Evolutionary conservation across 768 basidiomycete genomes (phyloP).

Genomic region (Paxillus rubicundulus): DNA sequence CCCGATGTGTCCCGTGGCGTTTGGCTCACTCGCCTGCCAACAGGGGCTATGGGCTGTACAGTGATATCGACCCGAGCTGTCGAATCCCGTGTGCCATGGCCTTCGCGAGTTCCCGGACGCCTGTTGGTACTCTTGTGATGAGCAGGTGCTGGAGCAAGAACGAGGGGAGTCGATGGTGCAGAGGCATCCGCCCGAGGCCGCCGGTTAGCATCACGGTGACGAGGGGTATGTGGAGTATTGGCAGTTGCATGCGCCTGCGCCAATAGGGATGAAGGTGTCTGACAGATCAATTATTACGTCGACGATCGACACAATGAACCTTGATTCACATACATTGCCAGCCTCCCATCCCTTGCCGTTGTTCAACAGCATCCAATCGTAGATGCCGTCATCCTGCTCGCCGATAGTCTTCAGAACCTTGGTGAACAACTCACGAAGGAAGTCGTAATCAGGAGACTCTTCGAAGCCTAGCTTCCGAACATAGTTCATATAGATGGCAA

Average conservation of each 20-base stretch:
- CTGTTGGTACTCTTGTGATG: constrained; percentile 61
- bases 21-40: constrained; percentile 67
- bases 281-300: constrained; percentile 8
- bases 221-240: constrained; percentile 49
- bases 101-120: constrained; percentile 44
- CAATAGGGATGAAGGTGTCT: constrained; percentile 45
- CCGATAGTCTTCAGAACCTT: constrained; percentile 87
- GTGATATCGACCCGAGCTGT: constrained; percentile 44
- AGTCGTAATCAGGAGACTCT: constrained; percentile 97
- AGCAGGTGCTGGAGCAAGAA: constrained; percentile 62
- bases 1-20: constrained; percentile 49
- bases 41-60: constrained; percentile 65
- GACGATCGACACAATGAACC: background rate
- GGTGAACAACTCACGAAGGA: constrained; percentile 89
- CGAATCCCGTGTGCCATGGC: constrained; percentile 50
- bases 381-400: constrained; percentile 88
- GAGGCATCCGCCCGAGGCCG: constrained; percentile 48
- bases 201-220: constrained; percentile 57
- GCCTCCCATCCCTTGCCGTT: constrained; percentile 96
- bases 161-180: constrained; percentile 55
- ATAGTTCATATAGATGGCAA: constrained; percentile 98
- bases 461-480: constrained; percentile 98
- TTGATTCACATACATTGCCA: constrained; percentile 56
- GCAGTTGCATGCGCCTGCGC: constrained; percentile 56
- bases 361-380: constrained; percentile 96